Base-by-base conservation (phyloP, 2,329 filamentous ascomycete species). In the Aspergillus melleus region DNA sequence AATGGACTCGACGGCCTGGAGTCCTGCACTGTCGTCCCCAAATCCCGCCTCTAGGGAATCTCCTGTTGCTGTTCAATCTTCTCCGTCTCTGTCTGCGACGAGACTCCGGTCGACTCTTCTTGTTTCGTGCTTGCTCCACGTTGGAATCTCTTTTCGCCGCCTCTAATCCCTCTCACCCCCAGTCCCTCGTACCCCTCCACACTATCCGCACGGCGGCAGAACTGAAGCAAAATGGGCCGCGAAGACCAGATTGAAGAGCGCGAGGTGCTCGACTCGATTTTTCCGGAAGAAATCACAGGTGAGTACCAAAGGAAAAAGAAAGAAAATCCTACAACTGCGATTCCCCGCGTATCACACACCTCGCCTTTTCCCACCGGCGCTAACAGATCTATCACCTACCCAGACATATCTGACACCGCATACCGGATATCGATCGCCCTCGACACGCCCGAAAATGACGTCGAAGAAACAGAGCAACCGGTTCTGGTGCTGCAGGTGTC, bases 241-340 rank as follows among this genome's bases (percentile, higher is more conserved):
- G 94, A 98, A 83, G 95, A 99, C 62, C 95, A 99, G 77, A 80
- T 88, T 66, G 95, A 99, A 80, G 95, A 99, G 84, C 89, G 93
- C 63, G 95, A 99, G 78, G 94, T 99, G 69, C 91, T 99, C 74
- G 92, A 96, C 73, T 97, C 94, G 62, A 99, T 99, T 73, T 99
- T 98, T 69, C 92, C 95, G 1, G 94, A 99, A 61, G 95, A 99
- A 80, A 96, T 99, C 68, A 94, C 89, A 84, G 90, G 92, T 94
- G 72, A 52, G 76, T 64, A 29, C 24, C n/a, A n/a, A n/a, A n/a
- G 6, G 36, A n/a, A 6, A 16, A 14, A 16, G n/a, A 42, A 42
- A n/a, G 6, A n/a, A n/a, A 42, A n/a, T 8, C 14, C 36, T 8
- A 19, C 36, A 14, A n/a, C 16, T 6, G 36, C 32, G 36, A 8